A percentile compares a stretch with the other conserved stretches of the same genome.
Evolutionary conservation across 257 asterid species (phyloP).

Genomic region (Lithospermum erythrorhizon): DNA sequence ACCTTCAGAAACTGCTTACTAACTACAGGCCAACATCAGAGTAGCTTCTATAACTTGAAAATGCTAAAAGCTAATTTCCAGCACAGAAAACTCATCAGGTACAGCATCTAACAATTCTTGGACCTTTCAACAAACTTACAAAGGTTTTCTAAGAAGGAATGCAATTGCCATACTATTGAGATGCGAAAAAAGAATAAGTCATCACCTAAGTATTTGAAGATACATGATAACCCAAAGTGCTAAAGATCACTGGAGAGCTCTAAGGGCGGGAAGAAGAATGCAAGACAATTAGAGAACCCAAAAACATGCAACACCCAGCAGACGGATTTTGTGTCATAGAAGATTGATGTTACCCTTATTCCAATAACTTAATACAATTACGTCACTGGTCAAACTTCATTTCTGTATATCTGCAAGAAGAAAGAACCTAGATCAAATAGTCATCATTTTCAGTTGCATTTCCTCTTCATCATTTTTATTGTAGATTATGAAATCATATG

Average conservation of each 20-base stretch:
- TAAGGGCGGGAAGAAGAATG: slow-evolving; percentile 57
- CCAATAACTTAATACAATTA: slow-evolving; percentile 24
- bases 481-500: not conserved
- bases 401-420: slow-evolving; percentile 69
- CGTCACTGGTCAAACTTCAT: slow-evolving; percentile 83
- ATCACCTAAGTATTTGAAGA: slow-evolving; percentile 50
- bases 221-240: slow-evolving; percentile 66
- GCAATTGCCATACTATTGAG: not conserved
- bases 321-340: slow-evolving; percentile 24
- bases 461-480: not conserved
- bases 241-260: slow-evolving; percentile 58
- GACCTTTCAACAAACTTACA: not conserved
- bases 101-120: not conserved
- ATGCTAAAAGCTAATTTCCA: no score
- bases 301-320: slow-evolving; percentile 33
- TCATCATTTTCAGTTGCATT: not conserved
- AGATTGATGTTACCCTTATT: slow-evolving; percentile 30
- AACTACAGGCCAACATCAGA: not conserved
- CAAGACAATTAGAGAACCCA: slow-evolving; percentile 44
- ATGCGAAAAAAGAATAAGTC: not conserved
- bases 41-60: no score
- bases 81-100: no score
- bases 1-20: no score
- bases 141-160: not conserved
- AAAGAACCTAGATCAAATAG: not conserved